These are phyloP conservation scores for Cyclocybe cylindracea DNA, from an alignment of 768 basidiomycete species.

Conservation along the genomic window DNA sequence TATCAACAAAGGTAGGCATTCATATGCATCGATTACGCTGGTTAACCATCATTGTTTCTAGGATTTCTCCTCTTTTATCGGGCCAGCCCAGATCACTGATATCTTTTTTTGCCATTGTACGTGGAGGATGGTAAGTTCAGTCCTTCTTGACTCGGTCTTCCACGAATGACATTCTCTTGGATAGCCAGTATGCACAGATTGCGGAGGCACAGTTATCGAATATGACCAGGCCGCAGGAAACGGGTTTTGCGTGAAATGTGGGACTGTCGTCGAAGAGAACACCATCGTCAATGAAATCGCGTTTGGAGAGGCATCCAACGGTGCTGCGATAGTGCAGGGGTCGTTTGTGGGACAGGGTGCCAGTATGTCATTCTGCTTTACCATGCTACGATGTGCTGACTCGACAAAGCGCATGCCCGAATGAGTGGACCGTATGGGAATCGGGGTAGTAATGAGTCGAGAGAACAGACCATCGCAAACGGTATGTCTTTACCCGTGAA, in stretches of 20 bases:
- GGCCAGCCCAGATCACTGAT: no score
- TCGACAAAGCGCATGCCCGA: conserved; percentile 66
- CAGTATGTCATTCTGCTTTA: conserved; percentile 40
- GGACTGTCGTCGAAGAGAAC: conserved; percentile 91
- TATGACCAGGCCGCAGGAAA: conserved; percentile 85
- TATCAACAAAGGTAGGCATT: no score
- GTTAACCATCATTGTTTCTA: no score
- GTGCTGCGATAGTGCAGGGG: conserved; percentile 95
- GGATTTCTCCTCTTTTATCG: conserved; percentile 18
- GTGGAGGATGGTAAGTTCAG: no score
- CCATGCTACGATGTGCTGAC: not conserved
- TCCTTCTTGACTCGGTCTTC: no score
- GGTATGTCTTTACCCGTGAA: conserved; percentile 47
- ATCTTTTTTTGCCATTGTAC: no score
- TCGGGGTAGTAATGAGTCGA: conserved; percentile 75
- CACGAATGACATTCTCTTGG: no score
- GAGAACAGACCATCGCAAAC: conserved; percentile 90
- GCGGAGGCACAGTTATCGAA: conserved; percentile 83
- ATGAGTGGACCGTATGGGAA: conserved; percentile 85
- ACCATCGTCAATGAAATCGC: conserved; percentile 91
- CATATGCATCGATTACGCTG: no score
- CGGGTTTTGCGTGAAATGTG: conserved; percentile 84
- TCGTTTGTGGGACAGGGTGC: conserved; percentile 89
- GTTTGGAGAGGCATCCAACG: conserved; percentile 91
- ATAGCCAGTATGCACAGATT: conserved; percentile 71